These are phyloP conservation scores for Trichosanthes cucumerina DNA, from an alignment of 306 rosid species.

Conservation along the genomic window DNA sequence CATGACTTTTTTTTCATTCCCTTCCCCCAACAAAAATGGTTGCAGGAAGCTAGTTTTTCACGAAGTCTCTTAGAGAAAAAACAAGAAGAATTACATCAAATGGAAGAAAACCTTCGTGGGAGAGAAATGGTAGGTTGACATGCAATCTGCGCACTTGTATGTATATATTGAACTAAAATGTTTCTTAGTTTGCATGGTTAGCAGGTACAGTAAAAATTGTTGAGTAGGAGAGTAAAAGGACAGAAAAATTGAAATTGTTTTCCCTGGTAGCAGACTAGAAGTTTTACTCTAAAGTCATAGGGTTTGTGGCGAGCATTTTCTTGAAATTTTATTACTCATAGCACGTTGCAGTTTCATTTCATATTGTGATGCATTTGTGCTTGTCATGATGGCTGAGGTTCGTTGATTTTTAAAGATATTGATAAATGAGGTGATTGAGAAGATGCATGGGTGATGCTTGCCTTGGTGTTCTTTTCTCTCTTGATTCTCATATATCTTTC, in stretches of 20 bases:
- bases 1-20: not conserved
- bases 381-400: not conserved
- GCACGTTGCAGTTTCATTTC: not conserved
- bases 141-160: not conserved
- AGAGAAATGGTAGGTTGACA: constrained; percentile 64
- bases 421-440: not conserved
- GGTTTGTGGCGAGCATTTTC: not conserved
- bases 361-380: not conserved
- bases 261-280: not conserved
- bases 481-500: not conserved
- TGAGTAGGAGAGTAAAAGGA: not conserved
- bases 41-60: constrained; percentile 46
- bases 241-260: not conserved
- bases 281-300: not conserved
- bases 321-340: not conserved
- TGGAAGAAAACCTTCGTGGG: constrained; percentile 50
- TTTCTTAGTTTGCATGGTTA: not conserved
- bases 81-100: constrained; percentile 39
- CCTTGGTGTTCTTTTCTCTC: not conserved
- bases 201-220: not conserved
- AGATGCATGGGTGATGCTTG: not conserved
- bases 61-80: constrained; percentile 36
- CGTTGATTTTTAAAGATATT: not conserved
- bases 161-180: not conserved
- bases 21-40: constrained; percentile 8